Evolutionary conservation across 768 basidiomycete species (phyloP), one percentile per base, ranked within the genome.

Genomic region (Leccinum aurantiacum): DNA sequence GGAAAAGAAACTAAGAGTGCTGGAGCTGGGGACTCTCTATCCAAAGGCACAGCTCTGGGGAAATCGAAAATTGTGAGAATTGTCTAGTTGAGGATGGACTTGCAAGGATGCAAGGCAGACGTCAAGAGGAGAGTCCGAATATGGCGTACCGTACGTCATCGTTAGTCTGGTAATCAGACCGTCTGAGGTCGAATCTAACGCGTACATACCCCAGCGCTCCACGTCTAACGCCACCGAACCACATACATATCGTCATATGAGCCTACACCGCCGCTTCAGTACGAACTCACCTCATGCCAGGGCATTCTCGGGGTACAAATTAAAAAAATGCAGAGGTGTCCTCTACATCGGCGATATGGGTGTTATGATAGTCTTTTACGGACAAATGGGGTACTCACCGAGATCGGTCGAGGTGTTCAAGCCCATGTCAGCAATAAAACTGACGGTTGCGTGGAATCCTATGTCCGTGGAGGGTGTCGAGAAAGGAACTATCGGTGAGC

Each of bases 281-380:
- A 49, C 19, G 56, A 38, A 75, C 89, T 60, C 57, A 92, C 93
- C 76, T 98, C 95, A 69, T 98, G 95, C 95, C 95, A 98, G 1
- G 95, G 93, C 93, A 95, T 93, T 62, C 91, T 79, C 1, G 85
- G 78, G 13, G 78, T 33, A 13, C 33, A 33, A 29, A 8, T 29
- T n/a, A n/a, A n/a, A 63, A 93, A 70, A 51, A 86, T 81, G 33
- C 85, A 87, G 15, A 93, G 71, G 98, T 95, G 10, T 89, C 78
- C 69, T 93, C 82, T 77, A 95, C 95, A 69, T 96, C 94, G 73
- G 85, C 79, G 37, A 90, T 78, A 8, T 93, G 84, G 1, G 93
- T 93, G 60, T 98, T 92, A 71, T 96, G 94, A 75, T 90, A 96
- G 69, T 95, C 95, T 73, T 97, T 82, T 3, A 96, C 96, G 0